Conservation (phyloP, 257 asterid species). For the Petunia secreta region DNA sequence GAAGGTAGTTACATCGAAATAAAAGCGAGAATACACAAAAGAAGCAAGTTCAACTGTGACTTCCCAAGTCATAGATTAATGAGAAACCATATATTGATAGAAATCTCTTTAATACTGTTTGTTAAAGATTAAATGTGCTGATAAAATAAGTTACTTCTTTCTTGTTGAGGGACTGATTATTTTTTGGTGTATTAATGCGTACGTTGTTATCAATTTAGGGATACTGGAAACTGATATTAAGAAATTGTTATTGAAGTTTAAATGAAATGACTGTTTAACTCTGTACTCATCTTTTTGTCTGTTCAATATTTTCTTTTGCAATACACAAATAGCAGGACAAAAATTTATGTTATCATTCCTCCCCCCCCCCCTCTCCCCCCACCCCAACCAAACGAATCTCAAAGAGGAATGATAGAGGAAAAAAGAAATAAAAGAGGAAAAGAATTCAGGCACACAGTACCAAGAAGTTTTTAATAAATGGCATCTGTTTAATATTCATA, state of each 20-base stretch:
- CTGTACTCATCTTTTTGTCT: not conserved
- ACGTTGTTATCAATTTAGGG: not conserved
- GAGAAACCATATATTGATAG: conserved; percentile 18
- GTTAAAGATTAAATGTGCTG: not conserved
- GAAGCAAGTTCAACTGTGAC: conserved; percentile 2
- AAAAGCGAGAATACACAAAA: conserved; percentile 26
- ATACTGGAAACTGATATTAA: not conserved
- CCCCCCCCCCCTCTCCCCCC: not conserved
- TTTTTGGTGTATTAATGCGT: not conserved
- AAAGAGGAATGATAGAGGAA: not conserved
- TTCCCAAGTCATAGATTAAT: not conserved
- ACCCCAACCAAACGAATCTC: not conserved
- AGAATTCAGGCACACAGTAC: too few species aligned
- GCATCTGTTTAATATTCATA: too few species aligned
- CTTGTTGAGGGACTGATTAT: not conserved
- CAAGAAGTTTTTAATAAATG: too few species aligned
- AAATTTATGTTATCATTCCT: too few species aligned
- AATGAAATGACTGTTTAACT: not conserved
- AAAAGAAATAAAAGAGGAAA: too few species aligned
- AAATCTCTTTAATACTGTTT: not conserved
- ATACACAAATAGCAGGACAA: not conserved
- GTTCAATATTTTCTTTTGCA: not conserved
- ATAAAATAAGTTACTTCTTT: not conserved
- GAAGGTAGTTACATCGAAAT: conserved; percentile 39
- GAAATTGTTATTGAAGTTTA: not conserved